These are phyloP conservation scores for sorghum (Sorghum bicolor) DNA, from an alignment of 176 grass and related monocot species.

Conservation along the genomic window DNA sequence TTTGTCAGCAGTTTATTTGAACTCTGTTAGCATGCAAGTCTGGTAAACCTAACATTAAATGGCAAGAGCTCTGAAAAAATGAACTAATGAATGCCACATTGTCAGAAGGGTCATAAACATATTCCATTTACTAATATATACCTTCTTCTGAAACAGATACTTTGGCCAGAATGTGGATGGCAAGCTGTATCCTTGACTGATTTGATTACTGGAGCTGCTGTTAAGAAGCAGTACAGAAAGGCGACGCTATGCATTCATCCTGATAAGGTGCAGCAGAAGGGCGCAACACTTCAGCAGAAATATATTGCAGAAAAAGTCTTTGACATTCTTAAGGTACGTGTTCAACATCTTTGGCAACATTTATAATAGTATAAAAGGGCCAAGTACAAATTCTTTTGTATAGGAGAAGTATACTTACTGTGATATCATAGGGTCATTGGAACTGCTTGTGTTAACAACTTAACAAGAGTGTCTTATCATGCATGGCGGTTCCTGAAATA, in stretches of 20 bases:
- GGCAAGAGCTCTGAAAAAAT: neutral
- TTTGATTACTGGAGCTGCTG: constrained; percentile 62
- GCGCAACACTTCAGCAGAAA: constrained; percentile 74
- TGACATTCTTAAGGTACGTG: constrained; percentile 74
- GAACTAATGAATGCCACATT: neutral
- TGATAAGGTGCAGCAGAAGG: constrained; percentile 82
- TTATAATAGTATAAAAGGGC: neutral
- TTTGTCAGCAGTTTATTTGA: constrained; percentile 8
- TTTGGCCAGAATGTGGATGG: constrained; percentile 82
- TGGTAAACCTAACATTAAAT: neutral
- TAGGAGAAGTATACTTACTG: neutral
- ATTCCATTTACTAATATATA: neutral
- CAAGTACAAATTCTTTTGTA: neutral
- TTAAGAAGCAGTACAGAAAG: constrained; percentile 78
- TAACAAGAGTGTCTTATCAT: neutral
- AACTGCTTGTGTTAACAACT: neutral
- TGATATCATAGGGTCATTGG: neutral
- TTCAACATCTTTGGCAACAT: neutral
- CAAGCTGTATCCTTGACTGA: constrained; percentile 74
- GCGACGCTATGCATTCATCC: constrained; percentile 76
- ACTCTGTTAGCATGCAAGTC: neutral
- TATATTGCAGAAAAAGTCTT: constrained; percentile 74
- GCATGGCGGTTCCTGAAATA: neutral
- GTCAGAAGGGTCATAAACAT: neutral
- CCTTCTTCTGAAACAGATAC: constrained; percentile 50